Conservation (phyloP, 1,284 basidiomycete genomes). For the Hemileia vastatrix region DNA sequence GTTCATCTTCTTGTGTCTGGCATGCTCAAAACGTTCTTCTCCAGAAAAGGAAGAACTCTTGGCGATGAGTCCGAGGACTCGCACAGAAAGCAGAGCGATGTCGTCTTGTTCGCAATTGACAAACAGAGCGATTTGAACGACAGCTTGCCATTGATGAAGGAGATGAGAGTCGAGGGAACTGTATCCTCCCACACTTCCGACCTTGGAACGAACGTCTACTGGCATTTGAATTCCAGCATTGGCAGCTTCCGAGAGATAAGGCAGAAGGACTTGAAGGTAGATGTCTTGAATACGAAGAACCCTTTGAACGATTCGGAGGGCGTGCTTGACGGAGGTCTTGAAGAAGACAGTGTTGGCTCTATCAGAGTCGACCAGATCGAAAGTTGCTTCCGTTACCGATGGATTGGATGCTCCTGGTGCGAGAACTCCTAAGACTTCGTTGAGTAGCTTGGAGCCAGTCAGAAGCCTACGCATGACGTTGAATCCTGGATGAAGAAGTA, state of each 20-base stretch:
- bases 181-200: no score
- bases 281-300: constrained; percentile 75
- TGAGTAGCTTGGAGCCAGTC: constrained; percentile 61
- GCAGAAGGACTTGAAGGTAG: constrained; percentile 78
- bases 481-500: constrained; percentile 72
- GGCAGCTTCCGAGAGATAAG: constrained; percentile 60
- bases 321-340: constrained; percentile 63
- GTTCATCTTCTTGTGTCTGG: constrained; percentile 48
- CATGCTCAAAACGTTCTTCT: constrained; percentile 55
- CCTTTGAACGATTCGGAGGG: constrained; percentile 70
- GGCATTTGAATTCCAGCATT: constrained; percentile 52
- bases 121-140: constrained; percentile 73
- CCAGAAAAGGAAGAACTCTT: constrained; percentile 50
- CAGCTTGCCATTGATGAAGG: constrained; percentile 61
- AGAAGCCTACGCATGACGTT: constrained; percentile 71
- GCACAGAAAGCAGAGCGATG: constrained; percentile 66
- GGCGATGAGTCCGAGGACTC: constrained; percentile 61
- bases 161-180: constrained; percentile 71
- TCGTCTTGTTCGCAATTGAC: constrained; percentile 65
- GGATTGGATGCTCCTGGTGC: constrained; percentile 53
- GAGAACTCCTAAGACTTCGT: constrained; percentile 63
- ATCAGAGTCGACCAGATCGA: constrained; percentile 54
- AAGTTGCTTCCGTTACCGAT: constrained; percentile 34
- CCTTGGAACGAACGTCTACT: constrained; percentile 49
- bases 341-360: constrained; percentile 60